Base-by-base conservation (phyloP, 257 asterid species). In the Verbena officinalis region DNA sequence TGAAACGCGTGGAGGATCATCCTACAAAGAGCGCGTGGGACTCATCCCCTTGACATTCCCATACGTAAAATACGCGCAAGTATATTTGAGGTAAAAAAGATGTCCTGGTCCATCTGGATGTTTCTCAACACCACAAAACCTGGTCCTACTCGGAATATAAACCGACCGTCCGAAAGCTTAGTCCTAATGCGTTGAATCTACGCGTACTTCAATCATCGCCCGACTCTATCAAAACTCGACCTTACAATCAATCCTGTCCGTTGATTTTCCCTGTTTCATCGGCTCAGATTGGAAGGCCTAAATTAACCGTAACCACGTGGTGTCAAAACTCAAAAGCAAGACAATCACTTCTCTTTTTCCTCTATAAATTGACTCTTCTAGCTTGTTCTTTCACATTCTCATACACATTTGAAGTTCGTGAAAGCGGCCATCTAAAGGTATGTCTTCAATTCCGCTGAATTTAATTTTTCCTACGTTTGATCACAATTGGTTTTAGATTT, bases 181-280 rank as follows among this genome's bases (percentile, higher is more conserved):
- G 46, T 52, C 30, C 15, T 1, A 36, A 56, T 64, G 86, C 86
- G 86, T 77, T 54, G 80, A 67, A 77, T 45, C 67, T 61, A 83
- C 78, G 84, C 86, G 70, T 36, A 59, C 1, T n/a, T 19, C 13
- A 15, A 24, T 13, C 48, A n/a, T 53, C 30, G 2, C 19, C 27
- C 11, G 38, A 30, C 19, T 15, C n/a, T 2, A 24, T 17, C 55
- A 9, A 22, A 21, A 10, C 24, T 48, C 9, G n/a, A 6, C 30
- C 56, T 50, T 21, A 14, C 30, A 39, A 65, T 62, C 63, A 49
- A 65, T 62, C 63, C 24, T 45, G 42, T 0, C 74, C 71, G 69
- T 64, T 10, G 22, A 9, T 31, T 4, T 16, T 10, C 16, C 15
- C 0, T 0, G 13, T 19, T 40, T 44, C 10, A 13, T 7, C 12